Conservation (phyloP, 1,284 basidiomycete genomes). For the Microbotryomycetes sp. region DNA sequence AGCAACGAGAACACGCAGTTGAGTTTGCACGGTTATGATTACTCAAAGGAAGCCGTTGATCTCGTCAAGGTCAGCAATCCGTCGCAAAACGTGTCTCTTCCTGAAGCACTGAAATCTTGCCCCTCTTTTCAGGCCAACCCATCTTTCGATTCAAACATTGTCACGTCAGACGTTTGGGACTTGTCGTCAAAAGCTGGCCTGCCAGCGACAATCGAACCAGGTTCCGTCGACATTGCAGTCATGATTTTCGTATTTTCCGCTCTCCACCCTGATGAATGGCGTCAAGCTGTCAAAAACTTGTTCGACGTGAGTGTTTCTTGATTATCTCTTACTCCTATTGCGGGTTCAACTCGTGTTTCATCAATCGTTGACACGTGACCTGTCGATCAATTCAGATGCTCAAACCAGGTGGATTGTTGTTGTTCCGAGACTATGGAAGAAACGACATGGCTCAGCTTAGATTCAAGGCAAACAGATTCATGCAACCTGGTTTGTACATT, state of each 20-base stretch:
- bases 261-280: constrained; percentile 89
- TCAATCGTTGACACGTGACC: not conserved
- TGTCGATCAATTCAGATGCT: constrained; percentile 57
- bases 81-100: not conserved
- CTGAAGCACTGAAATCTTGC: not conserved
- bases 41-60: constrained; percentile 78
- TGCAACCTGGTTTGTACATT: constrained; percentile 88
- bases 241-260: constrained; percentile 94
- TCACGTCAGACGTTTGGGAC: constrained; percentile 86
- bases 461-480: constrained; percentile 71
- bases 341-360: constrained; percentile 1
- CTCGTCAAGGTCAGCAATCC: constrained; percentile 65
- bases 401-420: constrained; percentile 76
- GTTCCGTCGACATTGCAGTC: constrained; percentile 76
- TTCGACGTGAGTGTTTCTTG: too few species aligned
- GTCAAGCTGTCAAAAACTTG: constrained; percentile 73
- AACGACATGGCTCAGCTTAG: constrained; percentile 83
- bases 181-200: constrained; percentile 58
- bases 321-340: too few species aligned
- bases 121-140: constrained; percentile 52
- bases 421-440: constrained; percentile 91
- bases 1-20: constrained; percentile 77
- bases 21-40: constrained; percentile 76
- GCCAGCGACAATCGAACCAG: constrained; percentile 56
- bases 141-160: constrained; percentile 61